Percentiles rank a stretch among this genome's conserved stretches.
These are phyloP conservation scores for Chloranthus sessilifolius DNA, from an alignment of 164 flowering plant genomes.

Conservation along the genomic window DNA sequence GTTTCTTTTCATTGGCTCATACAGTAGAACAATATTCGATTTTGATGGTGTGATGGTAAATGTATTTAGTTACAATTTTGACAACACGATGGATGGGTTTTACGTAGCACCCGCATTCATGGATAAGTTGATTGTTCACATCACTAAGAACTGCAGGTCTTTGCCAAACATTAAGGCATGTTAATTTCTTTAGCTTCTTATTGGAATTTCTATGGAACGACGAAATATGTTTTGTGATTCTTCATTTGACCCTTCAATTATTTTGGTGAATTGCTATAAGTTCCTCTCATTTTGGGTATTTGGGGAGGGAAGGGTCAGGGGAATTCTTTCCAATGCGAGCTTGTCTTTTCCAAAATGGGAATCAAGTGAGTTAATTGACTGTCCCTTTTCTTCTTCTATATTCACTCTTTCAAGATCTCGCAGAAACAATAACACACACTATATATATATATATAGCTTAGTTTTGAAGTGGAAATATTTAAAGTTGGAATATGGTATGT, in stretches of 20 bases:
- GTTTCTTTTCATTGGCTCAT: neutral
- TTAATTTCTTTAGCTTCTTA: neutral
- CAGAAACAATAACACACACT: too few relatives aligned
- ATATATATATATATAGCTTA: too few relatives aligned
- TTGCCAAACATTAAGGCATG: conserved; percentile 56
- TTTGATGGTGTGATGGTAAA: neutral
- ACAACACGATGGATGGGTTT: conserved; percentile 47
- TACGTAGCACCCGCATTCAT: conserved; percentile 65
- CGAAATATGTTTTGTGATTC: too few relatives aligned
- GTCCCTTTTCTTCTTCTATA: neutral
- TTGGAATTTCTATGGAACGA: too few relatives aligned
- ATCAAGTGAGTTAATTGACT: conserved; percentile 26
- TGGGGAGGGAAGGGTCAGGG: conserved; percentile 76
- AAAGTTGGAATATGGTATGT: too few relatives aligned
- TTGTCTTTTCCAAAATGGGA: conserved; percentile 50
- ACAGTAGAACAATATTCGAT: neutral
- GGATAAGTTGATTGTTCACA: conserved; percentile 63
- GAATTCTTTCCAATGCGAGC: conserved; percentile 66
- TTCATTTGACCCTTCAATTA: too few relatives aligned
- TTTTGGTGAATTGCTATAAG: conserved; percentile 20
- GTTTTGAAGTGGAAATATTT: too few relatives aligned
- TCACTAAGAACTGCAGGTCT: conserved; percentile 49
- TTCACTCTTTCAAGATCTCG: too few relatives aligned
- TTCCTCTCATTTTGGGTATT: conserved; percentile 51
- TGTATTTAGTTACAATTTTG: conserved; percentile 32